phyloP scores from a whole-genome alignment of 2,329 filamentous ascomycete genomes.

The Neobulgaria alba region DNA sequence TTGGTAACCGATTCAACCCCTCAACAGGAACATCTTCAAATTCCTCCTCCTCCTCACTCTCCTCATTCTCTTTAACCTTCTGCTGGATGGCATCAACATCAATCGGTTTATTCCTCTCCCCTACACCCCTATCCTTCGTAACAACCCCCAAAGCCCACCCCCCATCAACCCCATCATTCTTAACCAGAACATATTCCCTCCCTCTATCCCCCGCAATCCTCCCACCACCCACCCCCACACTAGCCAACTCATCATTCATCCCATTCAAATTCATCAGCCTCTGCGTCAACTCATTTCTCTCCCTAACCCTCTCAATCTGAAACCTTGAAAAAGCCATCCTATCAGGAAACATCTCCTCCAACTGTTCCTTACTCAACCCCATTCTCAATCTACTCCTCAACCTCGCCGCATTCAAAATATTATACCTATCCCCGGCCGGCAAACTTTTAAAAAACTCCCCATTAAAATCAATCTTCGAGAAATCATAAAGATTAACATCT shows the following conservation, averaged over 20 bases:
- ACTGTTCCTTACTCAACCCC: conserved; percentile 92
- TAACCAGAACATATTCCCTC: conserved; percentile 90
- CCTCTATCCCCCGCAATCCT: conserved; percentile 78
- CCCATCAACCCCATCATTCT: conserved; percentile 89
- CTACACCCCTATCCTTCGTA: conserved; percentile 66
- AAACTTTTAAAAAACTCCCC: conserved; percentile 90
- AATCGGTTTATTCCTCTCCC: conserved; percentile 78
- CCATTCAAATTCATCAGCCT: conserved; percentile 89
- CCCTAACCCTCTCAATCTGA: conserved; percentile 87
- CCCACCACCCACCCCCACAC: conserved; percentile 44
- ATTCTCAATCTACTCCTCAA: conserved; percentile 82
- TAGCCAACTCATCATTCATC: conserved; percentile 67
- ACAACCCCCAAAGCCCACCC: conserved; percentile 96
- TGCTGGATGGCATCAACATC: conserved; percentile 68
- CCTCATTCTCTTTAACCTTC: conserved; percentile 45
- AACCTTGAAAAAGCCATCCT: conserved; percentile 96
- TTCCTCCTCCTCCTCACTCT: conserved; percentile 54
- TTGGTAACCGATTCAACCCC: conserved; percentile 29
- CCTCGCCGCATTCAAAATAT: conserved; percentile 90
- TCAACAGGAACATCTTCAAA: conserved; percentile 32
- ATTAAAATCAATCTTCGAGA: conserved; percentile 97
- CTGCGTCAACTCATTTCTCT: conserved; percentile 91
- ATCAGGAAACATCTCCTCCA: conserved; percentile 94
- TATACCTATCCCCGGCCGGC: conserved; percentile 85
- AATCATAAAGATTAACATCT: conserved; percentile 88